These are phyloP conservation scores for Xylaria scruposa DNA, from an alignment of 495 filamentous ascomycete species.

Conservation along the genomic window DNA sequence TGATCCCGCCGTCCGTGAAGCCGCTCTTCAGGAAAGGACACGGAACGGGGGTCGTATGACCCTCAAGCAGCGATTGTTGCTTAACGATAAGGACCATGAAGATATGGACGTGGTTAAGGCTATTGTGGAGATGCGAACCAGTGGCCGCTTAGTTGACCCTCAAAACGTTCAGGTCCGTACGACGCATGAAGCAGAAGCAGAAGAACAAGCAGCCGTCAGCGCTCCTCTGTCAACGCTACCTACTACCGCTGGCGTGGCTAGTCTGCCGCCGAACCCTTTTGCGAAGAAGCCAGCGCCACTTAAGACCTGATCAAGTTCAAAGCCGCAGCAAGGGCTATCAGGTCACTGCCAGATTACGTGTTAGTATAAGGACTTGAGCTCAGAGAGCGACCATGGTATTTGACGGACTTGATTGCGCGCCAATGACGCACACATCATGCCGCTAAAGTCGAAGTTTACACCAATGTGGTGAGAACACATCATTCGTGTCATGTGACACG, in stretches of 20 bases:
- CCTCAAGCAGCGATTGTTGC: slow-evolving; percentile 58
- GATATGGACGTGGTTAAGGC: slow-evolving; percentile 62
- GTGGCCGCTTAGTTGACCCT: slow-evolving; percentile 39
- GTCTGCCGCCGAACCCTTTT: slow-evolving; percentile 41
- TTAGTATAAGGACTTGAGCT: background rate
- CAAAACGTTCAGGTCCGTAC: slow-evolving; percentile 26
- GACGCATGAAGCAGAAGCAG: slow-evolving; percentile 27
- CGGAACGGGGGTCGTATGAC: slow-evolving; percentile 62
- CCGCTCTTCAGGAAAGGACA: slow-evolving; percentile 59
- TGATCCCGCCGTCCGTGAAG: slow-evolving; percentile 59
- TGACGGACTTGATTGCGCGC: background rate
- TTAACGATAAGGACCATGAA: slow-evolving; percentile 65
- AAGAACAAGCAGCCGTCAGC: slow-evolving; percentile 26
- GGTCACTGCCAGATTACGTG: background rate
- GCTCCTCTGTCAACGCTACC: slow-evolving; percentile 37
- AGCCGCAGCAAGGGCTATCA: background rate
- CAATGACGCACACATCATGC: background rate
- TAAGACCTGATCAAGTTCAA: slow-evolving; percentile 26
- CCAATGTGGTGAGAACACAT: slow-evolving; percentile 37
- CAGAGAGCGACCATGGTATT: background rate
- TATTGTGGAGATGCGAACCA: slow-evolving; percentile 46
- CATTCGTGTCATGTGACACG: slow-evolving; percentile 22
- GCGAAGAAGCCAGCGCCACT: slow-evolving; percentile 33
- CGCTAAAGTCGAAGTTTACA: slow-evolving; percentile 19
- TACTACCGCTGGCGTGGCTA: slow-evolving; percentile 39